phyloP scores from a whole-genome alignment of 1,284 basidiomycete genomes.

The Apiotrichum mycotoxinovorans region DNA sequence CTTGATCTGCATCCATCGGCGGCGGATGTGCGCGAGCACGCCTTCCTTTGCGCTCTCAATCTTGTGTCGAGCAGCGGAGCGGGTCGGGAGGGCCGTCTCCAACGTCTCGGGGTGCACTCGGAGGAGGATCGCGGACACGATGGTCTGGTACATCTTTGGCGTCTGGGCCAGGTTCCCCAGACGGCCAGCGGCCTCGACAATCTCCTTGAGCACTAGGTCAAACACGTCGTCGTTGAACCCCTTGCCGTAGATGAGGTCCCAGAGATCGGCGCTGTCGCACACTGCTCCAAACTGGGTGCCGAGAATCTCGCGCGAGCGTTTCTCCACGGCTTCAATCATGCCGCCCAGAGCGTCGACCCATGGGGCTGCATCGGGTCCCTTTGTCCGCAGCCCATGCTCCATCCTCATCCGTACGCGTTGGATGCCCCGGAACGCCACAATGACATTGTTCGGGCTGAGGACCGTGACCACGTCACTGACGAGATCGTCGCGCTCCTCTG shows the following conservation, averaged over 20 bases:
- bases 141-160: conserved; percentile 65
- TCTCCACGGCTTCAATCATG: conserved; percentile 61
- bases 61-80: conserved; percentile 61
- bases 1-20: conserved; percentile 68
- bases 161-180: conserved; percentile 60
- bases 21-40: conserved; percentile 56
- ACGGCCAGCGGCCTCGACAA: conserved; percentile 54
- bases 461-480: conserved; percentile 66
- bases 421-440: conserved; percentile 54
- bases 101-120: conserved; percentile 62
- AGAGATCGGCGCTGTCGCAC: conserved; percentile 66
- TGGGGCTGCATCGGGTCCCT: conserved; percentile 53
- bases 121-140: conserved; percentile 69
- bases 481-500: conserved; percentile 63
- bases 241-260: conserved; percentile 65
- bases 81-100: conserved; percentile 61
- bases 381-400: conserved; percentile 31
- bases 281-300: conserved; percentile 59
- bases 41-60: conserved; percentile 70
- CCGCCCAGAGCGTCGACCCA: conserved; percentile 67
- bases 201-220: conserved; percentile 64
- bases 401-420: conserved; percentile 30
- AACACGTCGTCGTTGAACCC: conserved; percentile 68
- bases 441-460: conserved; percentile 62
- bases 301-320: conserved; percentile 61